Conservation (phyloP, 2,329 filamentous ascomycete genomes). For the Fusarium cicatricum region DNA sequence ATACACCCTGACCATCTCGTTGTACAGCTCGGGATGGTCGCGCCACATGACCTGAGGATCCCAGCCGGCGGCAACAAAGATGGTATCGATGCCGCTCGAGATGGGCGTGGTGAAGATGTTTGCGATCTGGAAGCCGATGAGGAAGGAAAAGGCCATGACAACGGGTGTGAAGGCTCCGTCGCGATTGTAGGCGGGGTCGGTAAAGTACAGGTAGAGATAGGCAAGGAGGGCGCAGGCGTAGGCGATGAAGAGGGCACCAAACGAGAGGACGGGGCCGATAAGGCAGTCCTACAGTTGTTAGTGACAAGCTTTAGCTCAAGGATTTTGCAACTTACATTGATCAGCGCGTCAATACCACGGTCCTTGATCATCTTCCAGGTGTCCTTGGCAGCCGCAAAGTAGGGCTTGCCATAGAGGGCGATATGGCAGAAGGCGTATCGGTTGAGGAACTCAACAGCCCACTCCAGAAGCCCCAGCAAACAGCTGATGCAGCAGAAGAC, state of each 20-base stretch:
- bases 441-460: constrained; percentile 89
- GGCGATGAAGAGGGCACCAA: constrained; percentile 83
- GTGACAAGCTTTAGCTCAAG: background rate
- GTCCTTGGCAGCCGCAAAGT: constrained; percentile 85
- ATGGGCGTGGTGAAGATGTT: constrained; percentile 91
- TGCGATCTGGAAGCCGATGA: constrained; percentile 89
- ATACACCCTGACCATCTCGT: constrained; percentile 81
- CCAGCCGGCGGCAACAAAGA: constrained; percentile 82
- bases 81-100: constrained; percentile 87
- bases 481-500: constrained; percentile 81
- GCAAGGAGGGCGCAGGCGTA: constrained; percentile 83
- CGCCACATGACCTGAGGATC: constrained; percentile 77
- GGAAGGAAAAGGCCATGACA: constrained; percentile 83
- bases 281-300: constrained; percentile 71
- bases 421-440: constrained; percentile 94
- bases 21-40: constrained; percentile 84
- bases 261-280: constrained; percentile 75
- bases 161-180: constrained; percentile 75
- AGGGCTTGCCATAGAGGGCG: constrained; percentile 89
- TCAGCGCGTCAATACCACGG: constrained; percentile 86
- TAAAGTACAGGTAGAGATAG: constrained; percentile 88
- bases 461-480: constrained; percentile 79
- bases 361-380: constrained; percentile 93
- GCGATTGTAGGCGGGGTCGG: constrained; percentile 78
- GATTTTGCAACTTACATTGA: constrained; percentile 63